Percentiles rank a stretch among this genome's conserved stretches.
Evolutionary conservation across 768 basidiomycete species (phyloP).

Genomic region (Boletus eberwhitei): DNA sequence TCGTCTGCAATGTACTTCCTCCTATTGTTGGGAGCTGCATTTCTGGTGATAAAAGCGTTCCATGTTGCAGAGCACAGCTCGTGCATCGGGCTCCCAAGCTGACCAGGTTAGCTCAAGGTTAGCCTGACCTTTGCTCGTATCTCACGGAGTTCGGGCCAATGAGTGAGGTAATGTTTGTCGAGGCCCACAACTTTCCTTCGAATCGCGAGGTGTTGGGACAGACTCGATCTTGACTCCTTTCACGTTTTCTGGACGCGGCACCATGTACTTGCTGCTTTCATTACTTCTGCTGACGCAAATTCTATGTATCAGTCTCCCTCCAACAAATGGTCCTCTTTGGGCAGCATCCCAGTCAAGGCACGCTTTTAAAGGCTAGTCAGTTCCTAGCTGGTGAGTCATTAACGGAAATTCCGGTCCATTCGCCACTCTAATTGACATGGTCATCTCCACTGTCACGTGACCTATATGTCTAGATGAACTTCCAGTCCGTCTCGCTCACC

Average conservation of each 20-base stretch:
- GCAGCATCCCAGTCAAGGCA: constrained; percentile 93
- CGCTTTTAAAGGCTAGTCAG: constrained; percentile 86
- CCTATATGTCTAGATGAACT: constrained; percentile 65
- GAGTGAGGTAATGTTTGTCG: background rate
- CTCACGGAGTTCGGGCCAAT: background rate
- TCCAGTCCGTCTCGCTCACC: constrained; percentile 90
- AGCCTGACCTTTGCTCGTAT: background rate
- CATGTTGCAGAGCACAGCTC: background rate
- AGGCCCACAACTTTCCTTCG: background rate
- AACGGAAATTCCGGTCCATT: background rate
- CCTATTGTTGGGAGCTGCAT: background rate
- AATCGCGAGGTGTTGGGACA: background rate
- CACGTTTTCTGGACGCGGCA: background rate
- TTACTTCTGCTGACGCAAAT: constrained; percentile 7
- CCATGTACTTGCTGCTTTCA: background rate
- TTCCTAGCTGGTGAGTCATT: constrained; percentile 67
- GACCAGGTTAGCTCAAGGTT: background rate
- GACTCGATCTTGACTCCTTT: no score
- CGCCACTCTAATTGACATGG: no score
- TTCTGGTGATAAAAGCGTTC: background rate
- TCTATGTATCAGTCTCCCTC: constrained; percentile 67
- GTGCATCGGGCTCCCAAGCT: background rate
- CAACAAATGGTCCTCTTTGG: constrained; percentile 99
- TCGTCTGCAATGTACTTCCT: background rate
- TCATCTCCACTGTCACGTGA: background rate